Evolutionary conservation across 495 filamentous ascomycete genomes (phyloP), one percentile per base, ranked within the genome.

Genomic region (Penicillium riverlandense): DNA sequence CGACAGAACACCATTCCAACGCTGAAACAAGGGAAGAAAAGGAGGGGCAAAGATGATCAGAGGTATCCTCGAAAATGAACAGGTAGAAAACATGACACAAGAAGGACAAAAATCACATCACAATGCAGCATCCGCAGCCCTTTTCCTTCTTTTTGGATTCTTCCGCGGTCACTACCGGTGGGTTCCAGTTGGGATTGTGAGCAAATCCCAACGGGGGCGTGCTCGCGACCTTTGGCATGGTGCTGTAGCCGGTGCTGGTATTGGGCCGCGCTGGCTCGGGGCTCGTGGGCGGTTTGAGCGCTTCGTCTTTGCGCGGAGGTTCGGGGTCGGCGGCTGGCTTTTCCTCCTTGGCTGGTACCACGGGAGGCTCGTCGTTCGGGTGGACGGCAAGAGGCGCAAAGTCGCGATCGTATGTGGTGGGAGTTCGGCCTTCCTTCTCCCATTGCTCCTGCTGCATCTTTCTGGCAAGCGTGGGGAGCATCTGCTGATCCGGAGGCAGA

Each of bases 371-470:
- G 13, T 62, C 56, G 13, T 77, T 69, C 1, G 75, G 71, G 4
- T 70, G 74, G 40, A 75, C 71, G 13, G 85, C 86, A 29, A 95
- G 69, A 28, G 88, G 83, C 22, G 80, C 79, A 67, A 95, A 87
- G 53, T 92, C 79, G 48, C 78, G 82, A 60, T 95, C 90, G 61
- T 91, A 94, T 29, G 82, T 76, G 37, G 75, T 85, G 6, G 85
- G 87, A 47, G 82, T 83, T 40, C 85, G 86, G 39, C 89, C 90
- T 65, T 95, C 89, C 52, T 81, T 83, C 65, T 90, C 89, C 90
- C 88, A 95, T 58, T 92, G 88, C 61, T 96, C 88, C 70, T 96
- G 92, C 58, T 90, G 84, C 65, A 97, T 75, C 48, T 85, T 78
- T 54, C 84, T 92, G 34, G 92, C 92, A 46, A 96, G 88, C 0